Base-by-base conservation (phyloP, 192 early-diverging fungal genomes). In the Coemansia pectinata region DNA sequence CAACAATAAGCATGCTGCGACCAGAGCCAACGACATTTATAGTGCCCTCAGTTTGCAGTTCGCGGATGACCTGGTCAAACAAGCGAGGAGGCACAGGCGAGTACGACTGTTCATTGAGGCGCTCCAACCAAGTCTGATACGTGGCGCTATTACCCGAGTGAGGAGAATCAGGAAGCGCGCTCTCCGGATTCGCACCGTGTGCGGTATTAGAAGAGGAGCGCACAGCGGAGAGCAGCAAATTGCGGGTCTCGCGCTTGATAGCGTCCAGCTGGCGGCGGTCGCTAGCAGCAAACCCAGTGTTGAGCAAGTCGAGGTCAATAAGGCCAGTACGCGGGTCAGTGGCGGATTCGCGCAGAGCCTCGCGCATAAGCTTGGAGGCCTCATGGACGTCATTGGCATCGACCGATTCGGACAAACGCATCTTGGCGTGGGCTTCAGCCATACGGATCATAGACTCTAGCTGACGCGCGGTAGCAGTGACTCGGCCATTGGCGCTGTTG, bases 401-500 rank as follows among this genome's bases (percentile, higher is more conserved):
- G 5, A 99, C 97, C 1, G 67, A 70, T 10, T 74, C 45, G 15
- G 92, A 91, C 9, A 98, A 73, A 29, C 96, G 90, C 92, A 98
- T 91, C 57, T 89, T 88, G 62, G 97, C 97, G 63, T 95, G 92
- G 2, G 95, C 96, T 71, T 99, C 96, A 14, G 94, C 71, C 76
- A 99, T 86, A 55, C 96, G 92, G 77, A 98, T 96, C 95, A 99
- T 97, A 5, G 93, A 95, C 85, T 97, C 97, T 9, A 98, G 87
- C 77, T 98, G 95, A 53, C 96, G 86, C 3, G 96, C 96, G 0
- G 96, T 99, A 2, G 95, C 95, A 0, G 95, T 94, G n/a, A 94
- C 86, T 17, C 89, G 86, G 34, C 88, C 88, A 38, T 69, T 77
- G 21, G 74, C 14, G 76, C 71, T 33, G 80, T 68, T 15, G 19